Base-by-base conservation (phyloP, 495 filamentous ascomycete genomes). In the Neurospora sublineolata region DNA sequence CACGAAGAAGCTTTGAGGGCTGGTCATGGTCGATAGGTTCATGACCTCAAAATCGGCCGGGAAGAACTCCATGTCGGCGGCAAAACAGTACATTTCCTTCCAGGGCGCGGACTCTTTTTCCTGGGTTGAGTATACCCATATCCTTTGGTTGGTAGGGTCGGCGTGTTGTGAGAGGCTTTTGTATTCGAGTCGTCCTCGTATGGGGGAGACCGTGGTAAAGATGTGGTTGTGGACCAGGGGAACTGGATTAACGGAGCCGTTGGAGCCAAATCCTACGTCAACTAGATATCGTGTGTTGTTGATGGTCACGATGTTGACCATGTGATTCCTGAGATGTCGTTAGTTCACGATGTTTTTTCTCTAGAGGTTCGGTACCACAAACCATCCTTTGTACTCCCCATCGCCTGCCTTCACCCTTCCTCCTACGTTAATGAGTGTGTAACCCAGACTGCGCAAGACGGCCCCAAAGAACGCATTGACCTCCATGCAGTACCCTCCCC, bases 401-500 rank as follows among this genome's bases (percentile, higher is more conserved):
- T 75, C 75, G 6, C n/a, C 42, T 11, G 42, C 42, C 12, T 73
- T 80, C 0, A 85, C 82, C 12, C 82, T 74, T 12, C 76, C 84
- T 7, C 84, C 85, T 0, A 75, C 76, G 37, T 73, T 84, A 73
- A 87, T 87, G 1, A 89, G 80, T 0, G 78, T 74, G 71, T 84
- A 94, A 0, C 90, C 92, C 4, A 93, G 76, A 18, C 82, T 87
- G 27, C 86, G 80, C 18, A 96, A 80, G 18, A 93, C 80, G 23
- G 84, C 84, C 44, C 86, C 85, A 60, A 94, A 92, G 68, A 93
- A 86, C 39, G 83, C 82, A 77, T 89, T 94, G 68, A 86, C 84
- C 75, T 94, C 92, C 85, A 94, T 90, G 80, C 91, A 94, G 74
- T 93, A 93, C 0, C 92, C 91, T 4, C 93, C 93, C 11, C 77